Evolutionary conservation across 2,329 filamentous ascomycete species (phyloP).

Genomic region (Aciculosporium take): DNA sequence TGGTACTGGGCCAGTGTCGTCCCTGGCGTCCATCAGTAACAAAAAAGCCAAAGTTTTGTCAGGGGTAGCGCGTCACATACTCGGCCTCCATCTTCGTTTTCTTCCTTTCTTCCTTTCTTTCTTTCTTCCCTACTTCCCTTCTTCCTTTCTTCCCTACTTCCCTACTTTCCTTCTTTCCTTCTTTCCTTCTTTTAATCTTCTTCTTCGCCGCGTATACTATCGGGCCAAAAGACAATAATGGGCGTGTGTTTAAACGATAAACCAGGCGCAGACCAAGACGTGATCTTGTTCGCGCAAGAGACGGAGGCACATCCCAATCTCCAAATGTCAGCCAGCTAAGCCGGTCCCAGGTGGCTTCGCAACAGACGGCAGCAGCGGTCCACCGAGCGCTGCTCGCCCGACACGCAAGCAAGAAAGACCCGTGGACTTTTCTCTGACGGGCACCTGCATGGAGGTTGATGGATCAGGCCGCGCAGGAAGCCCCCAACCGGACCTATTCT

Average conservation of each 20-base stretch:
- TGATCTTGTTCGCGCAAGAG: neutral
- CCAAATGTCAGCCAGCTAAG: neutral
- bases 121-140: too few relatives aligned
- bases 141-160: too few relatives aligned
- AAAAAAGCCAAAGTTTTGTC: neutral
- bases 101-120: too few relatives aligned
- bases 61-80: constrained; percentile 14
- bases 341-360: constrained; percentile 2
- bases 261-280: neutral
- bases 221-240: neutral
- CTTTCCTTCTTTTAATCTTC: too few relatives aligned
- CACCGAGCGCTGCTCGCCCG: constrained; percentile 2
- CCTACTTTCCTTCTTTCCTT: too few relatives aligned
- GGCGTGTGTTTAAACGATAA: neutral
- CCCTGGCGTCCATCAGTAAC: constrained; percentile 19
- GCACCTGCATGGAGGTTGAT: neutral
- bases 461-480: too few relatives aligned
- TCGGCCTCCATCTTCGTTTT: constrained; percentile 16
- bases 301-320: neutral
- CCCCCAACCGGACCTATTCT: too few relatives aligned
- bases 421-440: neutral
- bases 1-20: constrained; percentile 40
- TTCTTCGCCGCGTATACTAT: too few relatives aligned
- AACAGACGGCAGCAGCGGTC: neutral
- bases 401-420: neutral